Base-by-base conservation (phyloP, 2,329 filamentous ascomycete genomes). In the Arthrinium puccinioides region DNA sequence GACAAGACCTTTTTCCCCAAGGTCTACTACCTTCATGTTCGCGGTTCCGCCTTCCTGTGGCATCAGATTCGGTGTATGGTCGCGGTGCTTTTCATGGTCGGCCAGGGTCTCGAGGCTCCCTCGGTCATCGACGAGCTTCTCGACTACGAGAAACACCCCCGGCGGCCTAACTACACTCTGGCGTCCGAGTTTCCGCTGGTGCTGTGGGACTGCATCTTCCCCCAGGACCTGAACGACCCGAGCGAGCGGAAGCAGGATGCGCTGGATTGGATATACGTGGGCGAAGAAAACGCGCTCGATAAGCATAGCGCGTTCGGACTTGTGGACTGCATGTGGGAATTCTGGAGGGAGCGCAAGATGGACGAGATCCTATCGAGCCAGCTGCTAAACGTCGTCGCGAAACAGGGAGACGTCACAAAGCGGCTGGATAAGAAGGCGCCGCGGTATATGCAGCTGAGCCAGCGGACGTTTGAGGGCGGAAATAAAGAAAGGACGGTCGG, bases 41-140 rank as follows among this genome's bases (percentile, higher is more conserved):
- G 89, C 48, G 92, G 92, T 15, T 88, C 84, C 7, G 92, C 89
- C 2, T 98, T 98, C 61, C 66, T 98, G 32, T 98, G 92, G 92
- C 92, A 98, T 63, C 92, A 98, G 64, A 94, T 98, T 48, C 81
- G 92, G 18, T 87, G 90, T 65, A 89, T 98, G 77, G 81, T 94
- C n/a, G 78, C 82, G 13, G 70, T 97, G 6, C 68, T 98, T n/a
- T 97, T 98, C 66, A 69, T 92, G 9, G 80, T 97, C 8, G 92
- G 87, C 20, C 92, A 98, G 63, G 80, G 87, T 1, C 74, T 94
- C 13, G 92, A 98, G 59, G 57, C 69, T 20, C 84, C 89, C 1
- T 74, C 74, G 0, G 63, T 97, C 11, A 70, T 97, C 29, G 70
- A 77, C 36, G 70, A 82, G 18, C 69, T 98, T 28, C 72, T 98